phyloP scores from a whole-genome alignment of 2,329 filamentous ascomycete genomes.

The Hymenoscyphus scutula region DNA sequence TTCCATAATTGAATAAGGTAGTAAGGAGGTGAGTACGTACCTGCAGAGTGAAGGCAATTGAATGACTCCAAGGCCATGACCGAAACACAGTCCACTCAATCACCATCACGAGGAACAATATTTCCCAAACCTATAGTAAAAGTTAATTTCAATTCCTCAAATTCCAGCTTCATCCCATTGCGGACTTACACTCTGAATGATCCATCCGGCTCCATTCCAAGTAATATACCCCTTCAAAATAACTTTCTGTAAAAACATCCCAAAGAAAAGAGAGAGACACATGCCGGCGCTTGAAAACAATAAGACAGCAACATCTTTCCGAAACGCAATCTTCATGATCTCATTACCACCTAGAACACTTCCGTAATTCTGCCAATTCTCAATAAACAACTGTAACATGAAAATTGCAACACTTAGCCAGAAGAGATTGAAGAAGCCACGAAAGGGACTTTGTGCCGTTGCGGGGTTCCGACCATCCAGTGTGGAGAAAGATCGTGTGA shows the following conservation, averaged over 20 bases:
- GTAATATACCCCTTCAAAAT: conserved; percentile 58
- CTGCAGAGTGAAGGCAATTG: background rate
- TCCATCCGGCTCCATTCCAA: conserved; percentile 70
- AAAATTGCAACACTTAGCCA: conserved; percentile 69
- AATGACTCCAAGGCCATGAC: conserved; percentile 70
- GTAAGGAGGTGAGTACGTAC: background rate
- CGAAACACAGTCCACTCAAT: conserved; percentile 66
- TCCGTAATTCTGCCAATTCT: conserved; percentile 68
- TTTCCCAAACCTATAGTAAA: conserved; percentile 61
- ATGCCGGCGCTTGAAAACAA: conserved; percentile 66
- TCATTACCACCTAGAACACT: conserved; percentile 69
- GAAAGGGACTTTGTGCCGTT: conserved; percentile 66
- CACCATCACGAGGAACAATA: conserved; percentile 57
- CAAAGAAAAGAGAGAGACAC: conserved; percentile 63
- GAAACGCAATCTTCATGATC: conserved; percentile 68
- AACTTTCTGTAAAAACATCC: conserved; percentile 62
- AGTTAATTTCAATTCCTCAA: background rate
- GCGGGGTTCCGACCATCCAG: conserved; percentile 71
- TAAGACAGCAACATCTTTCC: conserved; percentile 52
- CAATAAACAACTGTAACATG: conserved; percentile 62
- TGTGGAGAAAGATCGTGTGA: conserved; percentile 69
- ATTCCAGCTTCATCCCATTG: background rate
- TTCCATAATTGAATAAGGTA: too few relatives aligned
- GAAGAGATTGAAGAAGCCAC: conserved; percentile 77
- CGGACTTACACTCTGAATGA: conserved; percentile 62